Evolutionary conservation across 2,329 filamentous ascomycete species (phyloP), one percentile per base, ranked within the genome.

Genomic region (Capronia coronata): DNA sequence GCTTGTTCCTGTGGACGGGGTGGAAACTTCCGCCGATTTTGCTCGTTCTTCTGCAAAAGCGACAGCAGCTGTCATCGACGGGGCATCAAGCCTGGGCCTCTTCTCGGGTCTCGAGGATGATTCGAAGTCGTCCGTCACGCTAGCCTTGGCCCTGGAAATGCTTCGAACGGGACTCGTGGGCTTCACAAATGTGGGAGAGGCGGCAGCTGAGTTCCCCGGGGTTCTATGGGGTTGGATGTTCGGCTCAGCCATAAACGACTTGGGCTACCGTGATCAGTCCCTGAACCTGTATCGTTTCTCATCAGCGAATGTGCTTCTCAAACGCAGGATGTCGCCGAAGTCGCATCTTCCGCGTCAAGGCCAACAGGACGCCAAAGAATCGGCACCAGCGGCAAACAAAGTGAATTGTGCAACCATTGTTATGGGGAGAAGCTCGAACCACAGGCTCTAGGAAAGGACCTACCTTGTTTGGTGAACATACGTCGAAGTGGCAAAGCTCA

Each of bases 11-110:
- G 56, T 47, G 25, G 45, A 48, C 4, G 55, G 41, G 1, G 49
- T 41, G 2, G 34, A 37, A 6, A 39, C 22, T 62, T 62, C 25
- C 63, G 50, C 46, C 59, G 60, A 45, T 62, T 62, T 54, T 66
- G 65, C 46, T 55, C 53, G 43, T 62, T 54, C 52, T 57, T 84
- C 79, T 52, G 75, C 79, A 48, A 82, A 70, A 14, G 57, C 55
- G n/a, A 19, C 80, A 75, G 67, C 85, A 76, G 62, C 73, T 67
- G 61, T 69, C 59, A 61, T 64, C 67, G 62, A 75, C 58, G 54
- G 62, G 34, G 66, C 59, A 35, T 68, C 58, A 11, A 65, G 62
- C 27, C 64, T 63, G 43, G 63, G 61, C 22, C 65, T 65, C 50
- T 67, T 65, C 30, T 65, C 68, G 39, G 70, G 64, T 25, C 56